Conservation (phyloP, 1,139 yeast species). For the Blastobotrys malaysiensis region DNA sequence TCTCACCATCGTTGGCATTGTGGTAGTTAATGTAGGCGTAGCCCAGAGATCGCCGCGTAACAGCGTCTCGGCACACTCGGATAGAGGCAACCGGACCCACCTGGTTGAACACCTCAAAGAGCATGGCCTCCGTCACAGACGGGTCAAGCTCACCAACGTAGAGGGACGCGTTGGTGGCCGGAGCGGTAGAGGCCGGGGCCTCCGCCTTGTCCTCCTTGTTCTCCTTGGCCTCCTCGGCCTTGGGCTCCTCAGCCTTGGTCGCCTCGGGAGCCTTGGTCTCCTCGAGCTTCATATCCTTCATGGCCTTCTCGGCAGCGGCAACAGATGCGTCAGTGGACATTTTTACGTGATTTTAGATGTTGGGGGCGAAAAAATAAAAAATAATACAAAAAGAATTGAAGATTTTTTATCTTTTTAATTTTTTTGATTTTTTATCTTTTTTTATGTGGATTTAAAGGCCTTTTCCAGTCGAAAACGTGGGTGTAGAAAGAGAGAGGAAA, state of each 20-base stretch:
- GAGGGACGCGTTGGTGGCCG: slow-evolving; percentile 69
- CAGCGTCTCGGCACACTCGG: slow-evolving; percentile 98
- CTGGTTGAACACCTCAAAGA: slow-evolving; percentile 91
- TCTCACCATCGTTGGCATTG: slow-evolving; percentile 84
- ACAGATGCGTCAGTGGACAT: slow-evolving; percentile 38
- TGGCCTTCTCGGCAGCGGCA: slow-evolving; percentile 37
- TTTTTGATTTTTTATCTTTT: slow-evolving; percentile 10
- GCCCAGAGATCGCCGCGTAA: slow-evolving; percentile 94
- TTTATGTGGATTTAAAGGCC: slow-evolving; percentile 10
- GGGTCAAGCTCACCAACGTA: slow-evolving; percentile 98
- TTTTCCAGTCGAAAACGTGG: background rate
- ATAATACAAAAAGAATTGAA: slow-evolving; percentile 9
- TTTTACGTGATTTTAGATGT: slow-evolving; percentile 5
- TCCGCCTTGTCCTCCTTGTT: slow-evolving; percentile 4
- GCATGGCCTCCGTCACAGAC: slow-evolving; percentile 86
- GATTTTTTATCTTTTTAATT: slow-evolving; percentile 9
- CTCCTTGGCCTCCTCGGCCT: slow-evolving; percentile 6
- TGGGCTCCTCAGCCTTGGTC: slow-evolving; percentile 10
- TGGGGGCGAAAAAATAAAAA: background rate
- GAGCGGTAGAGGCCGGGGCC: slow-evolving; percentile 35
- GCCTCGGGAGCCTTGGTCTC: slow-evolving; percentile 13
- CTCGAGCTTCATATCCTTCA: slow-evolving; percentile 34
- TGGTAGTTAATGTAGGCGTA: slow-evolving; percentile 98
- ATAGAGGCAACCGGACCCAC: slow-evolving; percentile 95
- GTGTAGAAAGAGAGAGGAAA: background rate